Evolutionary conservation across 352 stramenopile genomes (phyloP), one percentile per base, ranked within the genome.

Genomic region (Phytophthora kernoviae): DNA sequence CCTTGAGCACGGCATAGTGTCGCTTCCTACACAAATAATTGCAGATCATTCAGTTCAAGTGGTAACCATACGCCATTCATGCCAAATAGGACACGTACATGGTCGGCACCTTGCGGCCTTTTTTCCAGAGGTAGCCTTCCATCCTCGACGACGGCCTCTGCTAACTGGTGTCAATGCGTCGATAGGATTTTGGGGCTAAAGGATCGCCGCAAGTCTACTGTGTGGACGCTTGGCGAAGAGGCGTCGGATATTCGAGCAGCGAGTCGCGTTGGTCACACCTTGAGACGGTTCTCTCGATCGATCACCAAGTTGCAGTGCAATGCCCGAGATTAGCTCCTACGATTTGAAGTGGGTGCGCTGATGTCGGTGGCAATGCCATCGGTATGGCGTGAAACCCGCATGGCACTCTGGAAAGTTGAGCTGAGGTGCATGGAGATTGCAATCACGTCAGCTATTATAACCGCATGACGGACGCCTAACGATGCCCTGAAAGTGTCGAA

Each of bases 1-100:
- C 82, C 53, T 93, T 88, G 2, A 91, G 75, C 30, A 91, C 84
- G 46, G 77, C 88, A 50, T 82, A 93, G 54, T 81, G 68, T 8
- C 80, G 79, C 44, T 88, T 80, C 80, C 84, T 93, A 50, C 14
- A 12, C 33, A 39, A 34, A 39, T 17, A 39, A 39, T 15, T 4
- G 14, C 33, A 11, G 6, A 34, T 34, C 30, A 34, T 39, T 12
- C 2, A 12, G 33, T 17, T n/a, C 4, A 39, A 12, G 33, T 4
- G 2, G 10, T 9, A 24, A 11, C 2, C 18, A 24, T 11, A 20
- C 37, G 22, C n/a, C 4, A 39, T 9, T 14, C 17, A 44, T 30
- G 24, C 24, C 22, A 51, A 20, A 22, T 10, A 33, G 33, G n/a
- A 26, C 14, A 73, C 70, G 41, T 68, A 81, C 75, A 79, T 84